Percentiles rank a stretch among this genome's conserved stretches.
phyloP scores from a whole-genome alignment of 805 yeast species.

The Starmerella powellii region DNA sequence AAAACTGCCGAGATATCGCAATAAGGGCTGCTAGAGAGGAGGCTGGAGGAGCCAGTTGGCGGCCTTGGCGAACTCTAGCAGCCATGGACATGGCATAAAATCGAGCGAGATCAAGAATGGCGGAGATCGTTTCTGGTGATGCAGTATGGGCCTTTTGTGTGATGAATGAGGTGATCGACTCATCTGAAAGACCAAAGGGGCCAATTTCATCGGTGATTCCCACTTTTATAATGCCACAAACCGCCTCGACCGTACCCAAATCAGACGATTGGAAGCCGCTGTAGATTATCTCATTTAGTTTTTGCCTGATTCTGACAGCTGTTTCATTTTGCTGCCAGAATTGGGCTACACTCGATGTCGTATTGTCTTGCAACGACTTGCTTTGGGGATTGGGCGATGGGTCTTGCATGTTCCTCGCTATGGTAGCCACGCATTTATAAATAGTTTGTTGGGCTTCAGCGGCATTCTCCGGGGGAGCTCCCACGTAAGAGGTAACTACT shows the following conservation, averaged over 20 bases:
- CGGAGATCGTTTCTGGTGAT: constrained; percentile 19
- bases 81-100: constrained; percentile 22
- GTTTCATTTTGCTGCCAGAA: constrained; percentile 26
- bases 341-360: no score
- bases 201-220: constrained; percentile 47
- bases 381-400: constrained; percentile 25
- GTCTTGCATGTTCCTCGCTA: constrained; percentile 51
- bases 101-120: constrained; percentile 25
- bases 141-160: constrained; percentile 27
- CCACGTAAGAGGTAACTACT: constrained; percentile 8
- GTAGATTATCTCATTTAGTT: constrained; percentile 34
- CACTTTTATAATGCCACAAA: constrained; percentile 47
- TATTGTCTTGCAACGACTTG: no score
- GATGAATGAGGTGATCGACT: constrained; percentile 34
- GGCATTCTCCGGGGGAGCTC: constrained; percentile 18
- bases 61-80: constrained; percentile 3
- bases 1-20: neutral
- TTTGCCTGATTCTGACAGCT: constrained; percentile 29
- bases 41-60: neutral
- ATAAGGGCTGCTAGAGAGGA: neutral
- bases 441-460: constrained; percentile 39
- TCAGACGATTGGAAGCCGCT: constrained; percentile 35
- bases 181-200: constrained; percentile 46
- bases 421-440: constrained; percentile 50
- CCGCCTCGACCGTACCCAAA: constrained; percentile 46